Percentiles rank a stretch among this genome's conserved stretches.
phyloP scores from a whole-genome alignment of 192 early-diverging fungal genomes.

The Lobosporangium transversale region DNA sequence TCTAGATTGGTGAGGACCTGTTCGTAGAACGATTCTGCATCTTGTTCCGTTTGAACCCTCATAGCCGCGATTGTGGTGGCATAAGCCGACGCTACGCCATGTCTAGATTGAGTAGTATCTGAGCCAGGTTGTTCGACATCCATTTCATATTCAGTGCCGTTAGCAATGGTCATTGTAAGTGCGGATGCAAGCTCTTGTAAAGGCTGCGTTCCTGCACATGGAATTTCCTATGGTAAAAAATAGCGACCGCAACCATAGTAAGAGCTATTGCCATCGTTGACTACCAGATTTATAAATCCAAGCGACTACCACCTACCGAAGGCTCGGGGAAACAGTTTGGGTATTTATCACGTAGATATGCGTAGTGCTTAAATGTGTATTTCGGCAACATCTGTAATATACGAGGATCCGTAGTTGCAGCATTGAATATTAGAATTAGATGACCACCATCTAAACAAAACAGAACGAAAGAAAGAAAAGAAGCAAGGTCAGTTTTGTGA shows the following conservation, averaged over 20 bases:
- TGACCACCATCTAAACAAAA: slow-evolving; percentile 73
- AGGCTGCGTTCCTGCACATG: slow-evolving; percentile 45
- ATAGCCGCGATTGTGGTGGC: slow-evolving; percentile 44
- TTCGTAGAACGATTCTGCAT: slow-evolving; percentile 43
- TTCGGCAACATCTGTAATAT: slow-evolving; percentile 72
- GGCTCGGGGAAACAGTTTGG: slow-evolving; percentile 72
- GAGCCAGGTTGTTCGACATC: neutral
- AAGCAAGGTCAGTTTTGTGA: slow-evolving; percentile 6
- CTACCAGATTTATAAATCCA: too few relatives aligned
- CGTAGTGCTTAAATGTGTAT: slow-evolving; percentile 77
- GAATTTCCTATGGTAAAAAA: slow-evolving; percentile 31
- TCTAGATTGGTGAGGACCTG: slow-evolving; percentile 18
- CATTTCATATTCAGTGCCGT: neutral
- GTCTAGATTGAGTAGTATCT: too few relatives aligned
- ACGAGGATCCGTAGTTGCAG: slow-evolving; percentile 57
- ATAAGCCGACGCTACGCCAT: slow-evolving; percentile 23
- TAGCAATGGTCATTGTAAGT: slow-evolving; percentile 40
- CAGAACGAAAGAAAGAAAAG: neutral
- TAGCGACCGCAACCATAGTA: too few relatives aligned
- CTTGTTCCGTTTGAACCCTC: slow-evolving; percentile 40
- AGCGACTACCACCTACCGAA: slow-evolving; percentile 46
- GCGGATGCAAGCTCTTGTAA: slow-evolving; percentile 39
- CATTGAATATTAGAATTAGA: slow-evolving; percentile 85
- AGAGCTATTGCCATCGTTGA: too few relatives aligned
- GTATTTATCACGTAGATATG: slow-evolving; percentile 79